A percentile compares a stretch with the other conserved stretches of the same genome.
These are phyloP conservation scores for Botrytis squamosa DNA, from an alignment of 2,329 filamentous ascomycete species.

Conservation along the genomic window DNA sequence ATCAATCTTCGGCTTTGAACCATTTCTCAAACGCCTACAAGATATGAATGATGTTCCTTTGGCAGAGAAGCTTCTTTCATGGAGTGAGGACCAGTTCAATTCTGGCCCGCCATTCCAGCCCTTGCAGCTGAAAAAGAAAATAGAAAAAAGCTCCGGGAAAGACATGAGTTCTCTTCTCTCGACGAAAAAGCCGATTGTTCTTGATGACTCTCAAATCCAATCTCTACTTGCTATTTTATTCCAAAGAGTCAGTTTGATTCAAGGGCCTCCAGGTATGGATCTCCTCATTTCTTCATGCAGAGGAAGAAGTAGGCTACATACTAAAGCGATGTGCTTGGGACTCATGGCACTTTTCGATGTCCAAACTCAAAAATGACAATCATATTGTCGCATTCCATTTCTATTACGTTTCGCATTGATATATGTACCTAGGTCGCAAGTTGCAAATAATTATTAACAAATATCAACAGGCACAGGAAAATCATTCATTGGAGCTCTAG, in stretches of 20 bases:
- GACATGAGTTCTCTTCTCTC: conserved; percentile 40
- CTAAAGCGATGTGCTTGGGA: not conserved
- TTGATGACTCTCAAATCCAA: conserved; percentile 55
- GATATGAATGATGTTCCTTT: conserved; percentile 56
- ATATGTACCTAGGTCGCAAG: not conserved
- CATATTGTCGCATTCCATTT: not conserved
- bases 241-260: conserved; percentile 59
- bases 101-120: conserved; percentile 28
- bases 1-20: conserved; percentile 67
- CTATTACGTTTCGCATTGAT: not conserved
- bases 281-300: not conserved
- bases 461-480: conserved; percentile 64
- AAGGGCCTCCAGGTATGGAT: conserved; percentile 62
- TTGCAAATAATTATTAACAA: not conserved
- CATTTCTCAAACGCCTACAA: conserved; percentile 60
- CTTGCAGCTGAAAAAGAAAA: conserved; percentile 31
- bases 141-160: conserved; percentile 28
- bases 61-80: conserved; percentile 50
- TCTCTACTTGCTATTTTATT: conserved; percentile 56
- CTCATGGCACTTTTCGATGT: not conserved
- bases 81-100: conserved; percentile 27
- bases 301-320: not conserved
- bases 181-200: conserved; percentile 38
- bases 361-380: not conserved
- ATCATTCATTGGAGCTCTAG: conserved; percentile 67